Percentiles rank a stretch among this genome's conserved stretches.
Evolutionary conservation across 2,329 filamentous ascomycete species (phyloP).

Genomic region (Fusarium dimerum): DNA sequence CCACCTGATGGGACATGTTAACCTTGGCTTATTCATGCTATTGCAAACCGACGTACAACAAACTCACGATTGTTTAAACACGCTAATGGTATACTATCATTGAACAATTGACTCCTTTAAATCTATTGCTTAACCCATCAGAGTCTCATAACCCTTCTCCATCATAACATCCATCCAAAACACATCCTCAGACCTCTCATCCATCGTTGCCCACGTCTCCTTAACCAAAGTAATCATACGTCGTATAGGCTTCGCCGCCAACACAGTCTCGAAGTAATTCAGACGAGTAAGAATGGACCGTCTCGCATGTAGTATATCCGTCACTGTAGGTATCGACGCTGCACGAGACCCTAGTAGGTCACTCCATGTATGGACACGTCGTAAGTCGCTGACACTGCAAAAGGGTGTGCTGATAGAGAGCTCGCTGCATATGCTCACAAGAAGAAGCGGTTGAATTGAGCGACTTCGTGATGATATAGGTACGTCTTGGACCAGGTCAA

Average conservation of each 20-base stretch:
- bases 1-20: no score
- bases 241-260: slow-evolving; percentile 27
- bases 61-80: no score
- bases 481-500: slow-evolving; percentile 43
- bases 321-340: slow-evolving; percentile 8
- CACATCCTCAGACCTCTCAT: slow-evolving; percentile 38
- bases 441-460: slow-evolving; percentile 45
- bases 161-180: slow-evolving; percentile 48
- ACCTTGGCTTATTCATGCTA: no score
- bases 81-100: no score
- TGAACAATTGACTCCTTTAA: no score
- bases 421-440: slow-evolving; percentile 45
- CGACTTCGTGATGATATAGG: slow-evolving; percentile 45
- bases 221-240: slow-evolving; percentile 20
- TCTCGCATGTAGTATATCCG: slow-evolving; percentile 18
- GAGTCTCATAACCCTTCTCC: slow-evolving; percentile 31
- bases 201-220: slow-evolving; percentile 24
- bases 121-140: slow-evolving; percentile 23
- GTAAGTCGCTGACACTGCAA: slow-evolving; percentile 4
- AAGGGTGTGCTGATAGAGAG: slow-evolving; percentile 37
- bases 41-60: no score
- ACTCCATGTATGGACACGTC: neutral
- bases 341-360: slow-evolving; percentile 1
- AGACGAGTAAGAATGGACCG: slow-evolving; percentile 17
- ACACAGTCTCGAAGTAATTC: slow-evolving; percentile 20